phyloP scores from a whole-genome alignment of 1,284 basidiomycete species.

The Trichosporon sp. region DNA sequence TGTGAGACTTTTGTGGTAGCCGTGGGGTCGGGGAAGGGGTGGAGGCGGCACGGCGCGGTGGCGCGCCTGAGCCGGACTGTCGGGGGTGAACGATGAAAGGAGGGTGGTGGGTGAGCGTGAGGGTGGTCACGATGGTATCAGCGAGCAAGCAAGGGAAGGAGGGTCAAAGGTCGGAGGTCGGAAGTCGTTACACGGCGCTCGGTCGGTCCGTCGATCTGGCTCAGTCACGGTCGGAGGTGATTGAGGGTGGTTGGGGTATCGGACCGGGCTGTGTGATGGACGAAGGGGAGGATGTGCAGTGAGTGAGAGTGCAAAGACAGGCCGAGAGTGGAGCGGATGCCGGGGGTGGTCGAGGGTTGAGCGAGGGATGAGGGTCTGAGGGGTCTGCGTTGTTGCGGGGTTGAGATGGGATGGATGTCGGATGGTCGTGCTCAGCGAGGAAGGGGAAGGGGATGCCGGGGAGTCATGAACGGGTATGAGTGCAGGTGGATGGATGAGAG shows the following conservation, averaged over 20 bases:
- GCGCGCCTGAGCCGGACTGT: not conserved
- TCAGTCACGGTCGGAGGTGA: no score
- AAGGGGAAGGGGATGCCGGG: not conserved
- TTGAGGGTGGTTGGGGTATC: no score
- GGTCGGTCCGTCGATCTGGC: no score
- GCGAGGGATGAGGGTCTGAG: no score
- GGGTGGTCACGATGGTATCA: no score
- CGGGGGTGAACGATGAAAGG: not conserved
- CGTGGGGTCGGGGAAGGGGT: not conserved
- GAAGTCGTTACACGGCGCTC: no score
- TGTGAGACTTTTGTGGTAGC: not conserved
- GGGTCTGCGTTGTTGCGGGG: no score
- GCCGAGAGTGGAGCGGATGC: no score
- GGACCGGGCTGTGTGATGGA: no score
- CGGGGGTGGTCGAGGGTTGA: no score
- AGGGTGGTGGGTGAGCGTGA: not conserved
- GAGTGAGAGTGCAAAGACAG: no score
- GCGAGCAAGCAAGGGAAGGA: not conserved
- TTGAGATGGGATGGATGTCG: not conserved
- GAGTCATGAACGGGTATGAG: not conserved
- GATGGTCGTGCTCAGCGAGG: not conserved
- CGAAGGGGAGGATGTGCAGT: no score
- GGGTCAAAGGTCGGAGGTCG: not conserved
- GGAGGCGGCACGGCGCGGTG: not conserved
- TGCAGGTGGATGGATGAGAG: not conserved